Percentiles rank a stretch among this genome's conserved stretches.
Conservation (phyloP, 2,329 filamentous ascomycete species). For the Trichothecium sympodiale region DNA sequence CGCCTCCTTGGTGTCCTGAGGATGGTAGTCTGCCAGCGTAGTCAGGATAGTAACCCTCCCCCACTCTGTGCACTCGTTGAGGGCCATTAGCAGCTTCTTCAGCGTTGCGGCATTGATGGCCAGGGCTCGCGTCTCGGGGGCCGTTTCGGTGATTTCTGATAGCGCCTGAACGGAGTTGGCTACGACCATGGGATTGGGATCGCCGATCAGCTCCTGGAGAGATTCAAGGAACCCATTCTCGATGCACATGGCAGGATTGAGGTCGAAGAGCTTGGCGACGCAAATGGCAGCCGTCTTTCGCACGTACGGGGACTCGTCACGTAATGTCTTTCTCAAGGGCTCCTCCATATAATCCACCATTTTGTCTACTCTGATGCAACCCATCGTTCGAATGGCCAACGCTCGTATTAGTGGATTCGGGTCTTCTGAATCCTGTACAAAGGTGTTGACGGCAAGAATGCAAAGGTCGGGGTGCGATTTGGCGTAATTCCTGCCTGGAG, state of each 20-base stretch:
- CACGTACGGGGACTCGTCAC: conserved; percentile 96
- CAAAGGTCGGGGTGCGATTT: conserved; percentile 98
- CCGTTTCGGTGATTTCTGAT: conserved; percentile 80
- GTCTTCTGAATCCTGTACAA: conserved; percentile 97
- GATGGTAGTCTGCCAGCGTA: conserved; percentile 78
- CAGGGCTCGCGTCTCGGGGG: conserved; percentile 81
- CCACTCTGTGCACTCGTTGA: conserved; percentile 99
- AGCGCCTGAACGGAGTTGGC: conserved; percentile 94
- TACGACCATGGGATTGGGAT: conserved; percentile 98
- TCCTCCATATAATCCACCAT: conserved; percentile 99
- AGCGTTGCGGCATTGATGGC: conserved; percentile 71
- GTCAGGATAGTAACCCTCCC: conserved; percentile 87
- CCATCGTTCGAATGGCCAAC: conserved; percentile 94
- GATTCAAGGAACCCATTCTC: conserved; percentile 95
- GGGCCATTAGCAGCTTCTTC: conserved; percentile 91
- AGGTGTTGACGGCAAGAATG: conserved; percentile 97
- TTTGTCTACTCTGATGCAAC: conserved; percentile 95
- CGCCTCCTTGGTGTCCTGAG: conserved; percentile 83
- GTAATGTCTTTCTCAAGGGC: conserved; percentile 84
- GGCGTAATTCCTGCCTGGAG: conserved; percentile 77
- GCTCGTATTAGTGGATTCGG: conserved; percentile 93
- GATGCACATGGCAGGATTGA: conserved; percentile 84
- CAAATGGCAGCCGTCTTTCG: conserved; percentile 97
- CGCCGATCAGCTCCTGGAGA: conserved; percentile 89
- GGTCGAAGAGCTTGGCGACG: conserved; percentile 93